Percentiles rank a stretch among this genome's conserved stretches.
Evolutionary conservation across 345 rosid genomes (phyloP).

Genomic region (Melaleuca quinquenervia): DNA sequence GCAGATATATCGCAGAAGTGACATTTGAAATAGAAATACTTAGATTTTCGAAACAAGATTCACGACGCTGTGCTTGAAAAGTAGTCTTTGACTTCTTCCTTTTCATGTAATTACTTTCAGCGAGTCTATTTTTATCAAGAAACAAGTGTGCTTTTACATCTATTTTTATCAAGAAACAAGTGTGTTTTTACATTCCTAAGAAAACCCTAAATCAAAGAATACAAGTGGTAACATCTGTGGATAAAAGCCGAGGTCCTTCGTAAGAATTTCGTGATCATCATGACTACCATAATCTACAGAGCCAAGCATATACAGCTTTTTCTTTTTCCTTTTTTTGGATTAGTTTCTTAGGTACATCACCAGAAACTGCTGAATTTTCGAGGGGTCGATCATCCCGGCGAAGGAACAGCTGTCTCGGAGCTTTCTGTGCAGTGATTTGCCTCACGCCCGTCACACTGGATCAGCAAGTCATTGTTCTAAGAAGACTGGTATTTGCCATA

Average conservation of each 20-base stretch:
- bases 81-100: background rate
- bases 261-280: background rate
- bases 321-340: background rate
- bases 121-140: background rate
- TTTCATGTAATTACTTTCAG: background rate
- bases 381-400: background rate
- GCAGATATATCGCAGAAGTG: background rate
- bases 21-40: background rate
- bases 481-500: conserved; percentile 30
- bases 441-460: conserved; percentile 14
- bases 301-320: background rate
- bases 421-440: conserved; percentile 10
- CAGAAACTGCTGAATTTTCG: background rate
- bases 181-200: background rate
- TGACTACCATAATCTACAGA: background rate
- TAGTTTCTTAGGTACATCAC: background rate
- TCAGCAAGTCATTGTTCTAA: conserved; percentile 46
- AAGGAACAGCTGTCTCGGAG: background rate
- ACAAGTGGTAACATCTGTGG: background rate
- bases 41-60: background rate
- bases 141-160: background rate
- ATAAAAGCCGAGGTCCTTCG: background rate
- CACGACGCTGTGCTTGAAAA: background rate
- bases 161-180: background rate
- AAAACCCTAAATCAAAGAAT: background rate